phyloP scores from a whole-genome alignment of 345 rosid species.

The Kernera saxatilis region DNA sequence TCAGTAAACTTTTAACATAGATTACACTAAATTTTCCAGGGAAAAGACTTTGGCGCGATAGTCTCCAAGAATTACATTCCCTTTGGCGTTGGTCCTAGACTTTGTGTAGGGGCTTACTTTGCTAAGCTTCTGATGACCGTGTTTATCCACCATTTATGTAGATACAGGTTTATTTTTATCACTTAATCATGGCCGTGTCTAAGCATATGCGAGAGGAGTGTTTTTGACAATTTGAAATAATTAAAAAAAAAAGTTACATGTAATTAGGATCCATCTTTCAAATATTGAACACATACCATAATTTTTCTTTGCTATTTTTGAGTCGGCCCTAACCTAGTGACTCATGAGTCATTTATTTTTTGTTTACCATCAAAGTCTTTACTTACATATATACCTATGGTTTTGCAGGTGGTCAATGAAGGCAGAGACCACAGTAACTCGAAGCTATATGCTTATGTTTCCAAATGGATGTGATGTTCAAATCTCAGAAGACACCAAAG shows the following conservation, averaged over 20 bases:
- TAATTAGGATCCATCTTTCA: too few species aligned
- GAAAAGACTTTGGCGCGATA: not conserved
- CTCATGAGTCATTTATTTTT: not conserved
- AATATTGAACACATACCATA: too few species aligned
- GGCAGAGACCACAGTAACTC: not conserved
- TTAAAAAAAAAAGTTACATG: too few species aligned
- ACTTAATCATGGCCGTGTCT: not conserved
- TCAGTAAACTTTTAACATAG: not conserved
- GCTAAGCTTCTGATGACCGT: conserved; percentile 2
- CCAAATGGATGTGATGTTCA: not conserved
- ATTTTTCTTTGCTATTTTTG: too few species aligned
- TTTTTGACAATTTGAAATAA: too few species aligned
- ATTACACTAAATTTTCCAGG: not conserved
- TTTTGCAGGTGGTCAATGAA: conserved; percentile 10
- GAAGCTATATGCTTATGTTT: conserved; percentile 5
- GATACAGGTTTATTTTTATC: not conserved
- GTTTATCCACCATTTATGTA: conserved; percentile 11
- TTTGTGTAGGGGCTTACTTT: conserved; percentile 12
- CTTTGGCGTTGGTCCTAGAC: conserved; percentile 20
- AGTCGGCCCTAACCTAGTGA: too few species aligned
- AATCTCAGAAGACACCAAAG: not conserved
- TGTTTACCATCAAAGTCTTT: not conserved
- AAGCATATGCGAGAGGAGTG: too few species aligned
- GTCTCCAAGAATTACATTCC: not conserved
- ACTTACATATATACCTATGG: not conserved